phyloP scores from a whole-genome alignment of 345 rosid species.

The Clarkia xantiana region DNA sequence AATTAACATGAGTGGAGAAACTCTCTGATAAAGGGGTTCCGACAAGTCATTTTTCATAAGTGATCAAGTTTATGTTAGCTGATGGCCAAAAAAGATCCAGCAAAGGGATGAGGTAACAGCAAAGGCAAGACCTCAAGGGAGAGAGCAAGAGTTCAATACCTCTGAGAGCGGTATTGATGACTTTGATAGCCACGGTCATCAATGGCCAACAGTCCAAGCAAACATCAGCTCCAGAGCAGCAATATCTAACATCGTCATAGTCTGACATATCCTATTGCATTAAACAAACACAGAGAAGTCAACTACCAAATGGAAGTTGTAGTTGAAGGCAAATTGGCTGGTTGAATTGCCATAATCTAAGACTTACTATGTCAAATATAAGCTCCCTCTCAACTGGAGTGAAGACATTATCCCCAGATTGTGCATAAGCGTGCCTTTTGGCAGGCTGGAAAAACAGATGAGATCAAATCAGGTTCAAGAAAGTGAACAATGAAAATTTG shows the following conservation, averaged over 20 bases:
- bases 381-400: constrained; percentile 85
- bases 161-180: constrained; percentile 69
- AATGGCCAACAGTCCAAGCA: constrained; percentile 91
- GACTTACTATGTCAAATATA: constrained; percentile 74
- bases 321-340: neutral
- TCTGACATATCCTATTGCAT: constrained; percentile 58
- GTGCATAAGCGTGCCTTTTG: constrained; percentile 66
- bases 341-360: neutral
- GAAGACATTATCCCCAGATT: constrained; percentile 59
- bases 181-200: constrained; percentile 48
- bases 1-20: no score
- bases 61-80: no score
- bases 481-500: neutral
- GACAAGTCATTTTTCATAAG: no score
- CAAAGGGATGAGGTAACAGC: neutral
- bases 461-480: neutral
- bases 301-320: constrained; percentile 2
- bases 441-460: constrained; percentile 38
- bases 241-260: constrained; percentile 76
- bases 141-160: constrained; percentile 21
- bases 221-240: constrained; percentile 91
- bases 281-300: constrained; percentile 8
- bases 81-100: no score
- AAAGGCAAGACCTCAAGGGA: neutral
- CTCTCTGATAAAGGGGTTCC: no score